phyloP scores from a whole-genome alignment of 1,284 basidiomycete species.

The Coniophora puteana region DNA sequence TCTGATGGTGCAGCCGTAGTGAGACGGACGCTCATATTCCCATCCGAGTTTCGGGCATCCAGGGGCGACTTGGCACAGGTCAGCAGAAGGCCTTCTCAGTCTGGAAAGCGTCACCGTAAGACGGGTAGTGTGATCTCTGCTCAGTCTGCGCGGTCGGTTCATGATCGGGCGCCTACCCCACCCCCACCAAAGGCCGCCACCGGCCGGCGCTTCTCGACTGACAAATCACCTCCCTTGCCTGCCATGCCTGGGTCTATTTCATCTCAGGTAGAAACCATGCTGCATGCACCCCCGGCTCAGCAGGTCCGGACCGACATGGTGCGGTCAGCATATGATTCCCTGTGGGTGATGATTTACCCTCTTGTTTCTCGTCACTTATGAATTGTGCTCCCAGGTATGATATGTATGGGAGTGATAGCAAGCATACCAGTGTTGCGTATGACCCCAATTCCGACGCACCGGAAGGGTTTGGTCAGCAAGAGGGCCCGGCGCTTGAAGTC shows the following conservation, averaged over 20 bases:
- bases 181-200: conserved; percentile 62
- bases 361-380: conserved; percentile 12
- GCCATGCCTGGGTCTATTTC: conserved; percentile 52
- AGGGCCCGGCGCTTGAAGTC: conserved; percentile 68
- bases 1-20: conserved; percentile 49
- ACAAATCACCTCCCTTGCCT: conserved; percentile 68
- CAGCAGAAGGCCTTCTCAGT: conserved; percentile 50
- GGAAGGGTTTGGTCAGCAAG: conserved; percentile 31
- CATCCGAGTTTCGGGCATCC: conserved; percentile 57
- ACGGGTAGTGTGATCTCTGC: conserved; percentile 52
- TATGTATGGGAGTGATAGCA: conserved; percentile 66
- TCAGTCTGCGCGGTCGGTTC: conserved; percentile 59
- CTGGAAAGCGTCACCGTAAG: conserved; percentile 42
- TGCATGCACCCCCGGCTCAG: conserved; percentile 36
- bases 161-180: conserved; percentile 78
- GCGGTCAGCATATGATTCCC: conserved; percentile 71
- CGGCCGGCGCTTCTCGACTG: conserved; percentile 57
- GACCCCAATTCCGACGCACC: conserved; percentile 18
- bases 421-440: conserved; percentile 21
- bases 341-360: conserved; percentile 45
- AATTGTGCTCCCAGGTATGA: conserved; percentile 56
- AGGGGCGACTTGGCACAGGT: conserved; percentile 49
- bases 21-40: conserved; percentile 73
- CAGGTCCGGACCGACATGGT: conserved; percentile 60
- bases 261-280: conserved; percentile 40